Evolutionary conservation across 2,329 filamentous ascomycete genomes (phyloP), one percentile per base, ranked within the genome.

Genomic region (Anisogramma anomala): DNA sequence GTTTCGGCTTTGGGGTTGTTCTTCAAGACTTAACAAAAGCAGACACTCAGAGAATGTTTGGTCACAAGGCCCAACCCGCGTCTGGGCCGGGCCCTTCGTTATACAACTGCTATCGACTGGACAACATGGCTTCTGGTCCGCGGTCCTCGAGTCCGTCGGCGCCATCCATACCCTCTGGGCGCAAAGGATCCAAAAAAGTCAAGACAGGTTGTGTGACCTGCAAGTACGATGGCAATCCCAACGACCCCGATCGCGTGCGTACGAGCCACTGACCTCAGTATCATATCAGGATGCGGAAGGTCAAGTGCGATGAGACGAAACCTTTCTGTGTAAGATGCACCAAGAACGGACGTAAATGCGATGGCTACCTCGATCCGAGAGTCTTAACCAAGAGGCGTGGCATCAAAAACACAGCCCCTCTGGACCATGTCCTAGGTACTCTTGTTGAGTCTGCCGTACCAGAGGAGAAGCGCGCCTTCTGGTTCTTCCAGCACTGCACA

Each of bases 241-340:
- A 25, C n/a, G 4, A 28, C 13, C 15, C 17, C 31, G 3, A 28
- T 9, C 15, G 23, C 13, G 3, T 22, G 9, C 20, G 15, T 10
- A 25, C 38, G 11, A 14, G n/a, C 17, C 37, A 19, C 38, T 45
- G 23, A 45, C 32, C 13, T 26, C 32, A n/a, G 6, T 9, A 26
- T 26, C 22, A 22, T 17, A 27, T n/a, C 22, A 58, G 55, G 32
- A 52, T 57, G 26, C 54, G 56, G 14, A 52, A 56, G 20, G 51
- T 58, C 6, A 58, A 58, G 40, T 58, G 56, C 39, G 56, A 53
- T 38, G 56, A 58, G 41, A 50, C 48, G 19, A 55, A 55, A 22
- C 56, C 56, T 7, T 52, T 49, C 4, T 58, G 56, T 37, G 32
- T 48, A 17, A 50, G 54, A 22, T 58, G 56, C 38, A 52, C 50